A percentile compares a stretch with the other conserved stretches of the same genome.
Conservation (phyloP, 305 asterid species). For the Solanum hybrid region DNA sequence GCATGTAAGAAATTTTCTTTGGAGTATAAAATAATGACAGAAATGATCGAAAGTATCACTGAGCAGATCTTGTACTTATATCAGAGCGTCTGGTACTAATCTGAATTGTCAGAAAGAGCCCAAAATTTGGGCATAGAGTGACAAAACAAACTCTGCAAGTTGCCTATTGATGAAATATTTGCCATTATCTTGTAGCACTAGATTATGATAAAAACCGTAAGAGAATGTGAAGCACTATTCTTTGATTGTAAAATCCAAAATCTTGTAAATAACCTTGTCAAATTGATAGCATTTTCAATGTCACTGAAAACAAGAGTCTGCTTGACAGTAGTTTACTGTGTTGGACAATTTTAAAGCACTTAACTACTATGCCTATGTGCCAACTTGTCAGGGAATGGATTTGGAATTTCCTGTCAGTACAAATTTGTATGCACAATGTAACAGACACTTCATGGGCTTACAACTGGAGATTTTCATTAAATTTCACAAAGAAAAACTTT, state of each 20-base stretch:
- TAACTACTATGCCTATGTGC: constrained; percentile 20
- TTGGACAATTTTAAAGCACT: not conserved
- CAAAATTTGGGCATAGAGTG: not conserved
- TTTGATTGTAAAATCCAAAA: not conserved
- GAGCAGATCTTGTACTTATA: not conserved
- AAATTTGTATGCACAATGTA: constrained; percentile 32
- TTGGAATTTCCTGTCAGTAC: constrained; percentile 18
- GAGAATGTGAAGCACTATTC: not conserved
- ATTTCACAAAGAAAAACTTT: not conserved
- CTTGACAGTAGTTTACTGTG: not conserved
- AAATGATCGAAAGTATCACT: not conserved
- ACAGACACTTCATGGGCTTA: constrained; percentile 14
- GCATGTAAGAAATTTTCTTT: not conserved
- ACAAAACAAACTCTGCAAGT: not conserved
- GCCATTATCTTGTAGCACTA: not conserved
- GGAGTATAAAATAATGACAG: not conserved
- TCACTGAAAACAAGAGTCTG: not conserved
- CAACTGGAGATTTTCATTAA: constrained; percentile 9
- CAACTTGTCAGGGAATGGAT: constrained; percentile 12
- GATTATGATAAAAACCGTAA: not conserved
- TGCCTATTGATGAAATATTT: not conserved
- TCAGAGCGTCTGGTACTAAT: not conserved
- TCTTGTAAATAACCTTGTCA: not conserved
- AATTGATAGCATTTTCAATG: not conserved
- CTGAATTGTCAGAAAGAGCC: not conserved